A percentile compares a stretch with the other conserved stretches of the same genome.
phyloP scores from a whole-genome alignment of 2,329 filamentous ascomycete genomes.

The Penicillium rolfsii region DNA sequence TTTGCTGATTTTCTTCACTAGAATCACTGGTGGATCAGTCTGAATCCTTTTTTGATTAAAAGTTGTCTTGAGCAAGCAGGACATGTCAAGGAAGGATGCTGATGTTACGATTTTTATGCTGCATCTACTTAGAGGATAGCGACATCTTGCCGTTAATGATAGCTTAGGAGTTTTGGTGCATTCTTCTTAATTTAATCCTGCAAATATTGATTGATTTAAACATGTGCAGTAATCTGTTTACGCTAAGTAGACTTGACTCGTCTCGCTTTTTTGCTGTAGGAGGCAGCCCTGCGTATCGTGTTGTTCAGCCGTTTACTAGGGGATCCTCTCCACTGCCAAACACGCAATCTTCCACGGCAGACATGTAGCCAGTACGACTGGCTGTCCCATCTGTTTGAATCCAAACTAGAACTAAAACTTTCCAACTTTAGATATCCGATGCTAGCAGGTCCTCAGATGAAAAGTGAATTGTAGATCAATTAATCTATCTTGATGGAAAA shows the following conservation, averaged over 20 bases:
- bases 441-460: neutral
- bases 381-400: too few species aligned
- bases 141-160: neutral
- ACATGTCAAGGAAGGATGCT: neutral
- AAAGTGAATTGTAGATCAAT: neutral
- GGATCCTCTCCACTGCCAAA: too few species aligned
- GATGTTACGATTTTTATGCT: neutral
- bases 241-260: neutral
- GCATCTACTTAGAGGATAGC: neutral
- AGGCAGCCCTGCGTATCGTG: too few species aligned
- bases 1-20: constrained; percentile 9
- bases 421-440: neutral
- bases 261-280: too few species aligned
- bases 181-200: neutral
- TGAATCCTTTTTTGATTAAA: neutral
- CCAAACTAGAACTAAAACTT: too few species aligned
- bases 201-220: neutral
- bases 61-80: too few species aligned
- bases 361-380: too few species aligned
- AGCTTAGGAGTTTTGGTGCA: constrained; percentile 7
- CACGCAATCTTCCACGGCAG: too few species aligned
- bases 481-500: neutral
- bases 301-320: too few species aligned
- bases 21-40: constrained; percentile 19
- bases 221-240: neutral